A percentile compares a stretch with the other conserved stretches of the same genome.
These are phyloP conservation scores for Heterobasidion parviporum DNA, from an alignment of 1,284 basidiomycete species.

Conservation along the genomic window DNA sequence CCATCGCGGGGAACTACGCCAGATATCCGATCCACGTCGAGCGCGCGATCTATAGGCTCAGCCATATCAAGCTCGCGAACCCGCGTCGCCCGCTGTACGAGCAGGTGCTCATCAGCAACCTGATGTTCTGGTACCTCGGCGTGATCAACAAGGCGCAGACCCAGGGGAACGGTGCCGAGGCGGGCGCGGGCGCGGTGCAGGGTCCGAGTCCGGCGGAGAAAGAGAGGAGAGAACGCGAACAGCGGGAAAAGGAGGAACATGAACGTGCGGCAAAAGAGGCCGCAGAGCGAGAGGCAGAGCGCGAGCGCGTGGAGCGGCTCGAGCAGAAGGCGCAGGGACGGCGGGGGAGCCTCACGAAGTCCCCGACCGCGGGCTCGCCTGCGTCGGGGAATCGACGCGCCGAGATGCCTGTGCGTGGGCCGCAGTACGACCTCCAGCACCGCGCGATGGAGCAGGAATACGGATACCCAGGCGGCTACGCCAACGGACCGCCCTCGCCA, in stretches of 20 bases:
- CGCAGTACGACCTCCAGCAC: constrained; percentile 91
- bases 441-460: constrained; percentile 88
- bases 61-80: constrained; percentile 98
- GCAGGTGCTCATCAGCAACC: constrained; percentile 96
- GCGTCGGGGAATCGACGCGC: constrained; percentile 53
- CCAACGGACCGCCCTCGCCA: constrained; percentile 10
- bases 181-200: constrained; percentile 22
- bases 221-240: constrained; percentile 26
- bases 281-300: constrained; percentile 25
- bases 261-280: constrained; percentile 39
- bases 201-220: constrained; percentile 21
- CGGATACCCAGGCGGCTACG: constrained; percentile 25
- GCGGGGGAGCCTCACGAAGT: constrained; percentile 34
- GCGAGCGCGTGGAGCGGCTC: constrained; percentile 31
- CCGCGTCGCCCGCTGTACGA: constrained; percentile 94
- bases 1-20: constrained; percentile 42
- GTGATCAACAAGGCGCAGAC: constrained; percentile 81
- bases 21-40: constrained; percentile 98
- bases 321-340: constrained; percentile 38
- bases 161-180: constrained; percentile 20
- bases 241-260: constrained; percentile 34
- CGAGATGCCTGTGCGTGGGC: constrained; percentile 81
- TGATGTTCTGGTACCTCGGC: constrained; percentile 99
- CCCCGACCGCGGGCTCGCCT: constrained; percentile 35
- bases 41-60: constrained; percentile 92